phyloP scores from a whole-genome alignment of 2,329 filamentous ascomycete species.

The Curvularia spicifera region DNA sequence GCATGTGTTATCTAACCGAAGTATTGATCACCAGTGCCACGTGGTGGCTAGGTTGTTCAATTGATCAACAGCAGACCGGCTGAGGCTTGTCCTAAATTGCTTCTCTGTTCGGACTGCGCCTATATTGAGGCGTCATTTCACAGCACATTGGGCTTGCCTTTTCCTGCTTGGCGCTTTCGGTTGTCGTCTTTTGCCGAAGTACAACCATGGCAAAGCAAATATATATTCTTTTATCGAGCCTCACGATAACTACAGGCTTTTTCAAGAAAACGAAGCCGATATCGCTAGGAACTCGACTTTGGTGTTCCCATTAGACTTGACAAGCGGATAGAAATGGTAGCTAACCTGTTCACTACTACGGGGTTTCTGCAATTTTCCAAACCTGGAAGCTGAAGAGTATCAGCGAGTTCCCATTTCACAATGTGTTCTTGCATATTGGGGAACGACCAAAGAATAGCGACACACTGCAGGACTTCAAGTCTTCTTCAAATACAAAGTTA shows the following conservation, averaged over 20 bases:
- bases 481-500: too few relatives aligned
- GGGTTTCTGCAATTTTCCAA: not conserved
- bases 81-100: not conserved
- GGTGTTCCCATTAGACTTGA: not conserved
- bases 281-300: not conserved
- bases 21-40: not conserved
- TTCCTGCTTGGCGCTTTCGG: not conserved
- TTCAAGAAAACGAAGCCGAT: too few relatives aligned
- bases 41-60: not conserved
- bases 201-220: not conserved
- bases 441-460: not conserved
- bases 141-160: not conserved
- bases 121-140: not conserved
- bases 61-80: not conserved
- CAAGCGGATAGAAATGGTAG: not conserved
- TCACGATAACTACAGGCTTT: not conserved
- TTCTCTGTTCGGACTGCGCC: not conserved
- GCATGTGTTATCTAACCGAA: not conserved
- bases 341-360: not conserved
- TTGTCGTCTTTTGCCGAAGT: not conserved
- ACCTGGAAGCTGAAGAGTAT: not conserved
- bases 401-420: not conserved
- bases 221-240: not conserved
- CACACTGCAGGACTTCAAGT: not conserved
- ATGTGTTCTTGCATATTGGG: not conserved